phyloP scores from a whole-genome alignment of 176 grass and related monocot species.

The Carex littledalei region DNA sequence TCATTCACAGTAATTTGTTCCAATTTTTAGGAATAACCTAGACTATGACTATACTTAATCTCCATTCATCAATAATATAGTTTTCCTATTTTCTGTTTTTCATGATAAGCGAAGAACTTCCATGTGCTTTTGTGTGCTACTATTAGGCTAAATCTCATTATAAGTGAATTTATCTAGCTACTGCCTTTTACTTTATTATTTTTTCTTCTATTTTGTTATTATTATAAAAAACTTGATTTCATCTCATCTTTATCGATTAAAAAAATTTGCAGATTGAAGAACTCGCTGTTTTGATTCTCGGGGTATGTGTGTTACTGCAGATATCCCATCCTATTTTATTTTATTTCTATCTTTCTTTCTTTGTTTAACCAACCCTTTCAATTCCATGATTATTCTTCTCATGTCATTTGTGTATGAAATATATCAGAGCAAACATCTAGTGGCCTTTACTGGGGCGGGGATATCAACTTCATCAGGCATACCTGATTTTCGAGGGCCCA shows the following conservation, averaged over 20 bases:
- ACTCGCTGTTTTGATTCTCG: constrained; percentile 71
- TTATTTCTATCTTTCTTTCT: not conserved
- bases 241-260: constrained; percentile 13
- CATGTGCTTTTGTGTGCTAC: not conserved
- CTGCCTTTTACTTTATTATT: constrained; percentile 4
- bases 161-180: not conserved
- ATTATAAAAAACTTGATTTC: not conserved
- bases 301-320: constrained; percentile 34
- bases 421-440: constrained; percentile 96
- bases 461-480: constrained; percentile 98
- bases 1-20: not conserved
- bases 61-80: not conserved
- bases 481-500: constrained; percentile 94
- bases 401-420: constrained; percentile 8
- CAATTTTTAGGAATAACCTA: not conserved
- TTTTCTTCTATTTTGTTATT: not conserved
- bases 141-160: not conserved
- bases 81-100: not conserved
- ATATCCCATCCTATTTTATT: not conserved
- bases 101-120: not conserved
- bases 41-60: not conserved
- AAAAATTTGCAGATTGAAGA: constrained; percentile 75
- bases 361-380: not conserved
- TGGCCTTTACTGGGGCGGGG: constrained; percentile 90
- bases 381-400: constrained; percentile 20